Base-by-base conservation (phyloP, 139 green algal species). In the Picocystis salinarum region DNA sequence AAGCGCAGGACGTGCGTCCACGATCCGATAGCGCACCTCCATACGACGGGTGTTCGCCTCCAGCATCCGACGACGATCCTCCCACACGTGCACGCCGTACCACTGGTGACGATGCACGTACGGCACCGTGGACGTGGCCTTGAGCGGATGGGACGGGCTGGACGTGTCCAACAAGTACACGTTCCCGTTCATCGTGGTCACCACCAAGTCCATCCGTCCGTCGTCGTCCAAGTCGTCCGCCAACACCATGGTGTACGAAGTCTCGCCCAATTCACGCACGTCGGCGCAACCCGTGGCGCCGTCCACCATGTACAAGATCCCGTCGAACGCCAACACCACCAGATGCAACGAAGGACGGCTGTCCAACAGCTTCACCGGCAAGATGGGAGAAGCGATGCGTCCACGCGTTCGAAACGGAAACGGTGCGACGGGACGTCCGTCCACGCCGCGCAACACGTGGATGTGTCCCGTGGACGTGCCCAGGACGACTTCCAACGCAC, bases 161-260 rank as follows among this genome's bases (percentile, higher is more conserved):
- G 44, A 36, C 12, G 83, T 91, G 45, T 77, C 61, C 17, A 94
- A 77, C 27, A 50, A 48, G 52, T 93, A 93, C 6, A 96, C 61
- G 48, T 90, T 86, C 37, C 87, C 87, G 40, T 85, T 92, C 80
- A 92, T 92, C 40, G 87, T 93, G 23, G 80, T 53, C 30, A 89
- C 67, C 22, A 97, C 27, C 34, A 97, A 64, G 45, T 94, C 82
- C 45, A 91, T 59, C 26, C 33, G 39, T 3, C 73, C 74, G 49
- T 85, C 34, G 25, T 66, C 61, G 40, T 82, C 69, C 31, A 96
- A 28, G 65, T 96, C 84, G 36, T 95, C 87, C 1, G 70, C 79
- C 36, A 97, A 72, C 28, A 92, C 79, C 52, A 82, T 79, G 20
- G 58, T 58, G 56, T 93, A 93, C 2, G 57, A 67, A 1, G 65